Evolutionary conservation across 805 yeast species (phyloP).

Genomic region (Sugiyamaella qingdaonensis): DNA sequence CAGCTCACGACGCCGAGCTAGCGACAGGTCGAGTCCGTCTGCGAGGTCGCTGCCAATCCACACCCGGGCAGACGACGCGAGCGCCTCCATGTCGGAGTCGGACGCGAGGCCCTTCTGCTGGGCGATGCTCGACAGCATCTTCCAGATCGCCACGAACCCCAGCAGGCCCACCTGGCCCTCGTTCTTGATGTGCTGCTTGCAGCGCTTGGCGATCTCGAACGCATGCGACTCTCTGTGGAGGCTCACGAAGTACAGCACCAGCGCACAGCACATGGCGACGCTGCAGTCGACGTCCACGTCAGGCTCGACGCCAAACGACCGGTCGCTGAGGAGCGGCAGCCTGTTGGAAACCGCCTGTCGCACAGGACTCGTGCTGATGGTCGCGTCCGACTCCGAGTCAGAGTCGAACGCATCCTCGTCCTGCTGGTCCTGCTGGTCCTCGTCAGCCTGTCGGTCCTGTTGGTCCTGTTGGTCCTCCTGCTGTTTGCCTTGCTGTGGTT

Average conservation of each 20-base stretch:
- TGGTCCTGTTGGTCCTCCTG: too few species aligned
- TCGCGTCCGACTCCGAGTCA: slow-evolving; percentile 1
- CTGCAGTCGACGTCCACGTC: slow-evolving; percentile 20
- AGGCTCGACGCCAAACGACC: background rate
- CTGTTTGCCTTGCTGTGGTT: too few species aligned
- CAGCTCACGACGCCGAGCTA: slow-evolving; percentile 27
- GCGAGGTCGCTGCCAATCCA: slow-evolving; percentile 36
- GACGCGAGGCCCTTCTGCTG: slow-evolving; percentile 14
- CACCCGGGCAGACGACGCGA: slow-evolving; percentile 27
- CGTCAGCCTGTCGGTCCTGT: background rate
- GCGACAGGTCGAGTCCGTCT: slow-evolving; percentile 26
- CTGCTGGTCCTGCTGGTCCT: background rate
- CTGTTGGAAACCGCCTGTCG: background rate
- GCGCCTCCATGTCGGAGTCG: slow-evolving; percentile 21
- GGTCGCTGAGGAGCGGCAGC: background rate
- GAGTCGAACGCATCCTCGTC: background rate
- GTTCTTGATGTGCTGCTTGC: background rate
- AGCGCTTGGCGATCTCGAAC: slow-evolving; percentile 14
- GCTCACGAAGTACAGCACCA: slow-evolving; percentile 21
- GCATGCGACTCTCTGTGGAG: slow-evolving; percentile 14
- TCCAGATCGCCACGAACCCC: slow-evolving; percentile 31
- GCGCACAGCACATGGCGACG: slow-evolving; percentile 27
- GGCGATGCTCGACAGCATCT: slow-evolving; percentile 19
- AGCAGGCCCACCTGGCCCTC: slow-evolving; percentile 27
- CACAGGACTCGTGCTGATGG: background rate